A percentile compares a stretch with the other conserved stretches of the same genome.
Evolutionary conservation across 2,329 filamentous ascomycete species (phyloP).

Genomic region (Lasiodiplodia sp.): DNA sequence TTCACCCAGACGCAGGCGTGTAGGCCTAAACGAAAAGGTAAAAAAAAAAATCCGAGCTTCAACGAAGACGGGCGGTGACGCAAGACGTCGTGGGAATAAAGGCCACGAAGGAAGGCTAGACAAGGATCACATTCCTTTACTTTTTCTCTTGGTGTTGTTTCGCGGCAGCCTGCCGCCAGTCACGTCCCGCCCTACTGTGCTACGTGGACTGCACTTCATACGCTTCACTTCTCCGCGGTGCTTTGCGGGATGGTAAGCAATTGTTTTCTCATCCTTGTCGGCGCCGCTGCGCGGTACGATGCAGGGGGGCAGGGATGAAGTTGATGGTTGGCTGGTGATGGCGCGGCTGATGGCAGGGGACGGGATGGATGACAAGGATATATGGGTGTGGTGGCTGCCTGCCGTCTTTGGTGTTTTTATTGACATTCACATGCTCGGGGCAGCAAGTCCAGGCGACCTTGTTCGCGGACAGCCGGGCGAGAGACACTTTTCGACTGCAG

Average conservation of each 20-base stretch:
- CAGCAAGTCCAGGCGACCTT: background rate
- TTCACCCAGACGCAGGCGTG: background rate
- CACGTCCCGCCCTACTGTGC: background rate
- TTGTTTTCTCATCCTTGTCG: background rate
- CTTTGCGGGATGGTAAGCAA: background rate
- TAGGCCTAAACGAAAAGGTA: background rate
- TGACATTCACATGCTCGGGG: background rate
- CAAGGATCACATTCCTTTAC: background rate
- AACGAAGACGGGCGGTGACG: background rate
- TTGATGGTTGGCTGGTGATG: background rate
- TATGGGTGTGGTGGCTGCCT: background rate
- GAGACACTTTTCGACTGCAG: too few relatives aligned
- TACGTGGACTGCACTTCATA: background rate
- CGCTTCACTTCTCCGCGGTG: background rate
- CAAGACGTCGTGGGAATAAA: background rate
- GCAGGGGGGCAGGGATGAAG: slow-evolving; percentile 15
- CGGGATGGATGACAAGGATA: background rate
- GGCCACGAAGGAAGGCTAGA: background rate
- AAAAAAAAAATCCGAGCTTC: background rate
- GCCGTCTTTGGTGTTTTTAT: background rate
- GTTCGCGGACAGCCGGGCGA: background rate
- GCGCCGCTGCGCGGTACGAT: background rate
- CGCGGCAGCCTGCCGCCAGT: background rate
- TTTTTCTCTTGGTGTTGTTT: background rate
- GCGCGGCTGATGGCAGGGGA: background rate